Conservation (phyloP, 176 grass and related monocot species). For the Carex scoparia region DNA sequence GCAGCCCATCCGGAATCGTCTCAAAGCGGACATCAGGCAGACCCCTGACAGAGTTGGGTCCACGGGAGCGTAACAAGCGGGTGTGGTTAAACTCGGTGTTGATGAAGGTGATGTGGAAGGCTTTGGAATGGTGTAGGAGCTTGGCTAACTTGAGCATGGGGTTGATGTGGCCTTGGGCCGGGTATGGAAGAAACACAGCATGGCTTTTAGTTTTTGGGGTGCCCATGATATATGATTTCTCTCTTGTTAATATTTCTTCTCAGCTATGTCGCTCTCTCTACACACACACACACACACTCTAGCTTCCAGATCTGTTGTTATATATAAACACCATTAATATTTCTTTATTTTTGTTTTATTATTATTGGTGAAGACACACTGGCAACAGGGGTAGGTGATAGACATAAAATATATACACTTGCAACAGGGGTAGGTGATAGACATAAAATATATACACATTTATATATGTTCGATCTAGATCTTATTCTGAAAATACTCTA, state of each 20-base stretch:
- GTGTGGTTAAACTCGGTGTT: constrained; percentile 62
- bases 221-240: not conserved
- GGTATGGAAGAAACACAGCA: constrained; percentile 51
- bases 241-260: not conserved
- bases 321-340: no score
- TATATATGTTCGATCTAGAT: no score
- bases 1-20: constrained; percentile 54
- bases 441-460: no score
- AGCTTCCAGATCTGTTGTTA: not conserved
- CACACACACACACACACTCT: no score
- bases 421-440: no score
- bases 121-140: constrained; percentile 32
- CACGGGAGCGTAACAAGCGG: constrained; percentile 40
- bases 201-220: constrained; percentile 14
- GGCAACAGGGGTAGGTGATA: no score
- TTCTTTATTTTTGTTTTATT: not conserved
- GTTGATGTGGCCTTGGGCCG: constrained; percentile 68
- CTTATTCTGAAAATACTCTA: no score
- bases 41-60: constrained; percentile 9
- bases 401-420: no score
- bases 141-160: constrained; percentile 57
- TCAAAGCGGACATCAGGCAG: constrained; percentile 36
- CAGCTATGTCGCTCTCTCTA: not conserved
- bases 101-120: constrained; percentile 63
- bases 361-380: no score